phyloP scores from a whole-genome alignment of 257 asterid species.

The Apocynum venetum region DNA sequence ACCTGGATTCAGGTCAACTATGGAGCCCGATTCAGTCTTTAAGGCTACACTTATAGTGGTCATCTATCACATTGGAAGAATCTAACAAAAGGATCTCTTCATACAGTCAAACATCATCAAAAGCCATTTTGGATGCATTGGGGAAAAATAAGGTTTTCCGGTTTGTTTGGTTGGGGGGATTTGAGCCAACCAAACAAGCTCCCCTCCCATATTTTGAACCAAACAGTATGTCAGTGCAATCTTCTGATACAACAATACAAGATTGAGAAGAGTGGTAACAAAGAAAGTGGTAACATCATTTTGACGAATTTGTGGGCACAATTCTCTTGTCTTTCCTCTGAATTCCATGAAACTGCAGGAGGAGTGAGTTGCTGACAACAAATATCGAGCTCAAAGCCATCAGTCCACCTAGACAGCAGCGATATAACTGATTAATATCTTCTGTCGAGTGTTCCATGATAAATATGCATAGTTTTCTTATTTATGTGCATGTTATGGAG shows the following conservation, averaged over 20 bases:
- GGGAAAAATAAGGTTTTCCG: too few relatives aligned
- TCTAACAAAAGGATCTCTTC: neutral
- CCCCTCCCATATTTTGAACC: too few relatives aligned
- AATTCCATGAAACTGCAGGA: constrained; percentile 69
- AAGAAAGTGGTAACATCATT: constrained; percentile 6
- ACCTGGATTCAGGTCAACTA: too few relatives aligned
- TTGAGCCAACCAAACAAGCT: too few relatives aligned
- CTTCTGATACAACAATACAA: neutral
- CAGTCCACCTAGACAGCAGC: constrained; percentile 66
- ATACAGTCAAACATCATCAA: neutral
- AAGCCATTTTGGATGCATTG: neutral
- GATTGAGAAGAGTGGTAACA: neutral
- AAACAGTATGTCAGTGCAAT: neutral
- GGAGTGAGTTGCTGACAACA: constrained; percentile 82
- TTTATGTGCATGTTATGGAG: neutral
- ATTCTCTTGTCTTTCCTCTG: constrained; percentile 32
- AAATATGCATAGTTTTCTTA: neutral
- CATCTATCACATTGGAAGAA: neutral
- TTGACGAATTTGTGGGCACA: constrained; percentile 18
- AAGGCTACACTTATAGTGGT: too few relatives aligned
- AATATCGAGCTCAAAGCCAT: constrained; percentile 94
- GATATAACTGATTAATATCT: neutral
- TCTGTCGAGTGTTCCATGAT: neutral
- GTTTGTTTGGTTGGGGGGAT: too few relatives aligned
- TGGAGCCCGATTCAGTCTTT: neutral